Evolutionary conservation across 2,329 filamentous ascomycete genomes (phyloP).

Genomic region (Aspergillus vadensis): DNA sequence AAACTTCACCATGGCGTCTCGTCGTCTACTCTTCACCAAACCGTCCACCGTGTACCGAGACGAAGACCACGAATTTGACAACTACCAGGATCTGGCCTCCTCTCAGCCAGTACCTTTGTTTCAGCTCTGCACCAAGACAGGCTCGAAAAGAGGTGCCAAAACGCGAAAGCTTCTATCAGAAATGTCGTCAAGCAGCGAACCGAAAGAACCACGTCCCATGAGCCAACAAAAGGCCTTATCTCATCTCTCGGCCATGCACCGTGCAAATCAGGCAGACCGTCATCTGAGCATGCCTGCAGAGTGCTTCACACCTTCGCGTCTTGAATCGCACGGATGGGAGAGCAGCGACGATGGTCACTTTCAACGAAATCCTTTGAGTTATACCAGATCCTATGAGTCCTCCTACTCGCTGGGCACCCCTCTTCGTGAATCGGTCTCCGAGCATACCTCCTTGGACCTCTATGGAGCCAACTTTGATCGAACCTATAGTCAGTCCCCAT

Average conservation of each 20-base stretch:
- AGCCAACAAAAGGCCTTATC: neutral
- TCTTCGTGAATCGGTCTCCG: neutral
- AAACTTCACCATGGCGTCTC: conserved; percentile 7
- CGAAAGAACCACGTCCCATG: neutral
- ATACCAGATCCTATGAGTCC: conserved; percentile 9
- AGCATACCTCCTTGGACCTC: conserved; percentile 3
- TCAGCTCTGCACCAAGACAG: conserved; percentile 21
- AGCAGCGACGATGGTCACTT: conserved; percentile 5
- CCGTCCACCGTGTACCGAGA: neutral
- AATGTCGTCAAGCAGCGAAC: conserved; percentile 5
- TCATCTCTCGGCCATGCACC: conserved; percentile 5
- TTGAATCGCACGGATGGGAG: conserved; percentile 13
- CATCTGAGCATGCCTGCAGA: conserved; percentile 1
- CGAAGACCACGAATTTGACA: conserved; percentile 20
- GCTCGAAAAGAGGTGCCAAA: conserved; percentile 25
- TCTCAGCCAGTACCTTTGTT: conserved; percentile 28
- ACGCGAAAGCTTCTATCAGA: conserved; percentile 20
- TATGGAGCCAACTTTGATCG: conserved; percentile 16
- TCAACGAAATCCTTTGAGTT: conserved; percentile 22
- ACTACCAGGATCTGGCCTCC: conserved; percentile 25
- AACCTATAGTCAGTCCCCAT: conserved; percentile 15
- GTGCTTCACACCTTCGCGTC: neutral
- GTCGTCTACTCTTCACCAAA: neutral
- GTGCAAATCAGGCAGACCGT: conserved; percentile 1
- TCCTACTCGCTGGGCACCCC: neutral